Percentiles rank a stretch among this genome's conserved stretches.
Evolutionary conservation across 169 alveolate genomes (phyloP).

Genomic region (Eimeria tenella): DNA sequence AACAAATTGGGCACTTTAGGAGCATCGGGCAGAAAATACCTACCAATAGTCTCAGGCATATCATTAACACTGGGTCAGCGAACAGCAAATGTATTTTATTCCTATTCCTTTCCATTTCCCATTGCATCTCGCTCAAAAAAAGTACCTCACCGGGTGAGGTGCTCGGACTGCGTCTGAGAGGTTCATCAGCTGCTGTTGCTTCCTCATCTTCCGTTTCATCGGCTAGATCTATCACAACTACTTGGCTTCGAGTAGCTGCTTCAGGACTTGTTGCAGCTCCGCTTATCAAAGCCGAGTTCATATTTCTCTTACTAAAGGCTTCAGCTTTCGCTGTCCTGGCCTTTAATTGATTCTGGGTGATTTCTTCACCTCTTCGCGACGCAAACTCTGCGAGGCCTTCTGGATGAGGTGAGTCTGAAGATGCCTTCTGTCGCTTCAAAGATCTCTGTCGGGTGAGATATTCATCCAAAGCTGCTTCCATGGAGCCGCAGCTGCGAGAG

Average conservation of each 20-base stretch:
- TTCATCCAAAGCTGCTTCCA: constrained; percentile 55
- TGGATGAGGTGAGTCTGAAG: constrained; percentile 17
- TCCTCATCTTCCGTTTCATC: constrained; percentile 47
- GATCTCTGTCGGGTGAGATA: constrained; percentile 30
- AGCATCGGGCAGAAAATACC: neutral
- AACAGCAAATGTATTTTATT: too few species aligned
- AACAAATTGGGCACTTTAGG: neutral
- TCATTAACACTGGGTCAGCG: too few species aligned
- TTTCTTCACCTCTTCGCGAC: too few species aligned
- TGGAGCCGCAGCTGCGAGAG: constrained; percentile 39
- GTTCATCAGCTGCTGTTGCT: neutral
- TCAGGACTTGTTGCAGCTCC: neutral
- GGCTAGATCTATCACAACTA: constrained; percentile 58
- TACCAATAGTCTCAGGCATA: too few species aligned
- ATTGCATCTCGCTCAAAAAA: neutral
- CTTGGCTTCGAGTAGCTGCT: neutral
- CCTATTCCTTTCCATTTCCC: too few species aligned
- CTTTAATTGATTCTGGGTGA: too few species aligned
- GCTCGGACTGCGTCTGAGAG: neutral
- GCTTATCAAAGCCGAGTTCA: neutral
- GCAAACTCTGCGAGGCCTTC: neutral
- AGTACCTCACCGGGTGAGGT: constrained; percentile 3
- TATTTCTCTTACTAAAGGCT: neutral
- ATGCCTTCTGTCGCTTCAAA: constrained; percentile 35
- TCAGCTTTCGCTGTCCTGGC: neutral